A percentile compares a stretch with the other conserved stretches of the same genome.
Conservation (phyloP, 306 rosid genomes). For the Spatholobus suberectus region DNA sequence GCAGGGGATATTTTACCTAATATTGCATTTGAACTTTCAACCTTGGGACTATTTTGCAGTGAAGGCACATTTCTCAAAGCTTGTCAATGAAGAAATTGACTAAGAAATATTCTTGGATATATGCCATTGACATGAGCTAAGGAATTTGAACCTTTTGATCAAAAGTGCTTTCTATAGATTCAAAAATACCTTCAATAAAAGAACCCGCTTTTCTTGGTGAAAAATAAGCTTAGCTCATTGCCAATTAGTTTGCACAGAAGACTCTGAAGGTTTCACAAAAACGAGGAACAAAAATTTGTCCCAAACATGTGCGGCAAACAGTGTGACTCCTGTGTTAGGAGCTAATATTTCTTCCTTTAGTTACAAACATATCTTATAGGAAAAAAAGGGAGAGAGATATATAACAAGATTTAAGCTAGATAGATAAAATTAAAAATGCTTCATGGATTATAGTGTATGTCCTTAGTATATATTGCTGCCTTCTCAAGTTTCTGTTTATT, state of each 20-base stretch:
- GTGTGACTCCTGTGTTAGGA: constrained; percentile 11
- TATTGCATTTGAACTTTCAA: constrained; percentile 8
- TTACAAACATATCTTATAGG: not conserved
- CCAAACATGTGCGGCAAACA: constrained; percentile 31
- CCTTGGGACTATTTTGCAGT: constrained; percentile 23
- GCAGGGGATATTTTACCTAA: constrained; percentile 1
- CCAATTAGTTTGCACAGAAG: constrained; percentile 20
- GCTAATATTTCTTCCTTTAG: not conserved
- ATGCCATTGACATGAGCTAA: constrained; percentile 39
- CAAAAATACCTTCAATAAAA: constrained; percentile 32
- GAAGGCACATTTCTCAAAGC: constrained; percentile 34
- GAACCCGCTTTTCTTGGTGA: not conserved
- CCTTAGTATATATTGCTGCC: too few relatives aligned
- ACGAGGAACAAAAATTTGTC: constrained; percentile 23
- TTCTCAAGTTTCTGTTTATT: too few relatives aligned
- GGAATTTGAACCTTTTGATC: constrained; percentile 35
- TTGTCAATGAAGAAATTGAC: constrained; percentile 46
- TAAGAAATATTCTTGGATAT: constrained; percentile 14
- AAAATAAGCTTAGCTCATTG: constrained; percentile 20
- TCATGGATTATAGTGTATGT: not conserved
- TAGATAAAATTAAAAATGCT: not conserved
- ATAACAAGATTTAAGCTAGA: not conserved
- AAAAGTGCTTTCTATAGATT: constrained; percentile 32
- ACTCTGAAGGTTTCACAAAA: not conserved
- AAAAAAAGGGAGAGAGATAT: not conserved